Conservation (phyloP, 495 filamentous ascomycete species). For the Penicillium samsonianum region DNA sequence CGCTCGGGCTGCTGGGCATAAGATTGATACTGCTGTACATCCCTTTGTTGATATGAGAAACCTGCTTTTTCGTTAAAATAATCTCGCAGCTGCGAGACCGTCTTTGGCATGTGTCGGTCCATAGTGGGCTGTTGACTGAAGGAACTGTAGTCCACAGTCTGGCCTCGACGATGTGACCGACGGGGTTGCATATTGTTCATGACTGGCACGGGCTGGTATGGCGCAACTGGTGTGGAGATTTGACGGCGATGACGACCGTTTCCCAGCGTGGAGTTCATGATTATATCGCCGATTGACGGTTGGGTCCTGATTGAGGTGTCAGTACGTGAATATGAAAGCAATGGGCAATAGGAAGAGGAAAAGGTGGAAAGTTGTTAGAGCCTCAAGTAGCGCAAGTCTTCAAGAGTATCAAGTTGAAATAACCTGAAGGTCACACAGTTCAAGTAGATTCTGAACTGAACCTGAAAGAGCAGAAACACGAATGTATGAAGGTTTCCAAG, state of each 20-base stretch:
- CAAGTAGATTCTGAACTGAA: slow-evolving; percentile 17
- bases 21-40: slow-evolving; percentile 21
- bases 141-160: slow-evolving; percentile 71
- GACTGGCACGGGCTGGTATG: slow-evolving; percentile 59
- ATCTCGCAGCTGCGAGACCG: slow-evolving; percentile 33
- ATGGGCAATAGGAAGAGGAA: slow-evolving; percentile 26
- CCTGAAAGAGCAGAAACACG: slow-evolving; percentile 29
- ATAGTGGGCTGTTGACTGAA: slow-evolving; percentile 44
- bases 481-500: slow-evolving; percentile 27
- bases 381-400: slow-evolving; percentile 15
- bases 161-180: slow-evolving; percentile 67
- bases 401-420: too few relatives aligned
- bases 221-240: slow-evolving; percentile 74
- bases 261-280: slow-evolving; percentile 32
- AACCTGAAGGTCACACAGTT: slow-evolving; percentile 15
- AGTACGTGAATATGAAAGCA: slow-evolving; percentile 39
- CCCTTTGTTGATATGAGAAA: slow-evolving; percentile 16
- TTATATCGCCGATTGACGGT: slow-evolving; percentile 29
- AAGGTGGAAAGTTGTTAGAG: slow-evolving; percentile 24
- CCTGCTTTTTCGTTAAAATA: slow-evolving; percentile 40
- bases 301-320: slow-evolving; percentile 39
- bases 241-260: slow-evolving; percentile 74
- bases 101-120: slow-evolving; percentile 29
- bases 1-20: slow-evolving; percentile 20
- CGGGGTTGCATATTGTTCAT: slow-evolving; percentile 22